phyloP scores from a whole-genome alignment of 2,329 filamentous ascomycete species.

The Talaromyces piceae region DNA sequence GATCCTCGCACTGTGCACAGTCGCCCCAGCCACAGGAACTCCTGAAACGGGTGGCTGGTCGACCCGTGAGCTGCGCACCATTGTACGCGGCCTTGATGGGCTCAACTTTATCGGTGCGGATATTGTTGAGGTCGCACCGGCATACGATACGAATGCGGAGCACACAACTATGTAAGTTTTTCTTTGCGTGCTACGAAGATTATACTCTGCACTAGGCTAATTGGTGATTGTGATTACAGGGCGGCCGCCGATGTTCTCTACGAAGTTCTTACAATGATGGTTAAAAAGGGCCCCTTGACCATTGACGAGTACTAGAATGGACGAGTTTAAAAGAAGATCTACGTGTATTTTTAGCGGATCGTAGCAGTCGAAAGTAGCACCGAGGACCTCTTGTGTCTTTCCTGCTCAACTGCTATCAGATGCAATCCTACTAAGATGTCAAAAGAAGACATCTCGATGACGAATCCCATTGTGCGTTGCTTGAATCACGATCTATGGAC shows the following conservation, averaged over 20 bases:
- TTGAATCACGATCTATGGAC: no score
- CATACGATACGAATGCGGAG: constrained; percentile 56
- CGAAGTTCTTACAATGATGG: constrained; percentile 76
- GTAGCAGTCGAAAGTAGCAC: no score
- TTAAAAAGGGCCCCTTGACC: constrained; percentile 65
- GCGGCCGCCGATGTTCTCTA: constrained; percentile 56
- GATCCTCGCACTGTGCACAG: constrained; percentile 13
- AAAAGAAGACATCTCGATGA: no score
- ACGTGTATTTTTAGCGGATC: no score
- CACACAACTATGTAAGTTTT: constrained; percentile 41
- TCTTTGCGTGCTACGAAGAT: neutral
- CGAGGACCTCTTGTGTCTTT: no score
- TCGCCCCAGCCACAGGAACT: constrained; percentile 48
- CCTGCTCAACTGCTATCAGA: no score
- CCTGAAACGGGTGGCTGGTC: constrained; percentile 57
- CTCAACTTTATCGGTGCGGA: constrained; percentile 54
- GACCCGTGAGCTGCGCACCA: constrained; percentile 51
- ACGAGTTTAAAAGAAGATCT: no score
- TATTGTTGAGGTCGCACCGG: constrained; percentile 55
- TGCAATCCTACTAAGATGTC: no score
- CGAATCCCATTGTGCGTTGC: no score
- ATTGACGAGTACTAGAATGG: constrained; percentile 7
- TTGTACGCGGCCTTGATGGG: constrained; percentile 52
- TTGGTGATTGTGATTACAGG: constrained; percentile 13
- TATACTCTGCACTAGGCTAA: neutral